Evolutionary conservation across 2,329 filamentous ascomycete genomes (phyloP).

Genomic region (Diplodia mutila): DNA sequence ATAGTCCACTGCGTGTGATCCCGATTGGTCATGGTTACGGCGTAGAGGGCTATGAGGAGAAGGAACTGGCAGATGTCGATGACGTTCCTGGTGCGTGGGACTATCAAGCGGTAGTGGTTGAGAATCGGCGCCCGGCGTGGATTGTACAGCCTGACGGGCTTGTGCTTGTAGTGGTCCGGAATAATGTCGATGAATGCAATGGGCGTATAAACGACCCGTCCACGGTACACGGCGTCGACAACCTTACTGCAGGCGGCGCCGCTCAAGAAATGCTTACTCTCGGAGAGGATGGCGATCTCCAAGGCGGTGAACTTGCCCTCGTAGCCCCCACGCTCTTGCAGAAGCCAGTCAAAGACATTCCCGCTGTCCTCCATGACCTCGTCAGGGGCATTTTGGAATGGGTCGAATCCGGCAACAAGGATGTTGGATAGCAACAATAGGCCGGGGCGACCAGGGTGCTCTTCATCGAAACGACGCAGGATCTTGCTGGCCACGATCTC

Average conservation of each 20-base stretch:
- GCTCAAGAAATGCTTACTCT: conserved; percentile 77
- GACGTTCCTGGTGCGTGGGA: conserved; percentile 75
- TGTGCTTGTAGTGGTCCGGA: conserved; percentile 83
- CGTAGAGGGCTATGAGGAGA: conserved; percentile 69
- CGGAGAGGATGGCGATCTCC: conserved; percentile 80
- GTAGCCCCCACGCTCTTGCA: conserved; percentile 51
- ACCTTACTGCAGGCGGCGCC: conserved; percentile 80
- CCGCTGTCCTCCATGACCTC: conserved; percentile 65
- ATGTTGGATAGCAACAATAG: conserved; percentile 77
- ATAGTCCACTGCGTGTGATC: conserved; percentile 60
- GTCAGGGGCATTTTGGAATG: conserved; percentile 78
- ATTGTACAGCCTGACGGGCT: conserved; percentile 80
- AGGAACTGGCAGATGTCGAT: conserved; percentile 77
- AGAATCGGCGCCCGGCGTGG: conserved; percentile 74
- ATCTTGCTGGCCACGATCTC: conserved; percentile 80
- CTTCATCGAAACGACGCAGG: conserved; percentile 76
- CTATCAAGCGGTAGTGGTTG: conserved; percentile 84
- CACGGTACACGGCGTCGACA: conserved; percentile 80
- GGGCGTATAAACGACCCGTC: conserved; percentile 79
- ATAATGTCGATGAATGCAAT: conserved; percentile 82
- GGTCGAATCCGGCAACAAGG: conserved; percentile 80
- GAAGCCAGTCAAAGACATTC: conserved; percentile 49
- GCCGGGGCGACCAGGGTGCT: conserved; percentile 70
- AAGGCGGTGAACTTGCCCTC: conserved; percentile 72
- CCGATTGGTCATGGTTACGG: conserved; percentile 72